Percentiles rank a stretch among this genome's conserved stretches.
phyloP scores from a whole-genome alignment of 2,329 filamentous ascomycete genomes.

The Ilyonectria destructans region DNA sequence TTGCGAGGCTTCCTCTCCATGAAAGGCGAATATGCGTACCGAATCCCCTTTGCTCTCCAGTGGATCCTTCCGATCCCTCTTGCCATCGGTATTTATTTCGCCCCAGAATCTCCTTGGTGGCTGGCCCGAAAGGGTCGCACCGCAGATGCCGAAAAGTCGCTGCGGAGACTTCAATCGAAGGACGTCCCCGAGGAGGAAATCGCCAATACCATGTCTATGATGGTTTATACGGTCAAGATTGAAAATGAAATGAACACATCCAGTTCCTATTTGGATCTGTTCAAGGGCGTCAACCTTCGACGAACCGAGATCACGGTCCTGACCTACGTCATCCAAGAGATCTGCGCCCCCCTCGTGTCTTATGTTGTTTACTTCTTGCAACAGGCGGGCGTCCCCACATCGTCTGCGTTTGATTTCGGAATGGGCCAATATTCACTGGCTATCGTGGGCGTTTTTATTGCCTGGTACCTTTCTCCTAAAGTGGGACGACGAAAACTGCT shows the following conservation, averaged over 20 bases:
- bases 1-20: conserved; percentile 58
- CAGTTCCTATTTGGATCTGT: conserved; percentile 36
- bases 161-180: conserved; percentile 56
- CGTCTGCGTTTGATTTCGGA: conserved; percentile 32
- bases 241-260: conserved; percentile 32
- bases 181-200: conserved; percentile 57
- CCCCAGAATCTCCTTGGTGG: conserved; percentile 68
- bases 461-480: conserved; percentile 27
- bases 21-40: conserved; percentile 62
- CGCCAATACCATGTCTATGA: conserved; percentile 63
- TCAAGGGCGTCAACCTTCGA: conserved; percentile 35
- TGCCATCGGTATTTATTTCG: conserved; percentile 60
- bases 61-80: conserved; percentile 65
- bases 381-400: conserved; percentile 35
- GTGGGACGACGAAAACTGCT: conserved; percentile 50
- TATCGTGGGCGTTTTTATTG: conserved; percentile 34
- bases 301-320: conserved; percentile 37
- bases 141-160: conserved; percentile 57
- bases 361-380: conserved; percentile 39
- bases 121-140: conserved; percentile 59
- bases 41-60: conserved; percentile 65
- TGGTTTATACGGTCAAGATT: conserved; percentile 36
- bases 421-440: conserved; percentile 36
- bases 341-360: conserved; percentile 35
- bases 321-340: conserved; percentile 36